Conservation (phyloP, 768 basidiomycete genomes). For the Pisolithus tinctorius region DNA sequence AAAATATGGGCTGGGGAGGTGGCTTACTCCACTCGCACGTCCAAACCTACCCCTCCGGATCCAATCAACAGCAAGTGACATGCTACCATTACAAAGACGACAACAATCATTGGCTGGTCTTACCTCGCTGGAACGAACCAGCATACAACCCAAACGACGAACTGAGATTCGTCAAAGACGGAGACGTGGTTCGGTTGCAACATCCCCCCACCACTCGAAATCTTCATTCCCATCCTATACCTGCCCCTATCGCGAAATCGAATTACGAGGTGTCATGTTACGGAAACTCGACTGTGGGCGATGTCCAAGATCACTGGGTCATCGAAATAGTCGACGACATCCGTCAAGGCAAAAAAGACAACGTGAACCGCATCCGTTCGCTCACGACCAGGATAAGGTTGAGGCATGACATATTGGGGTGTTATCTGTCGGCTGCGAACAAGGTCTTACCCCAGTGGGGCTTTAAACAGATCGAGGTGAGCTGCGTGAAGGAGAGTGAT, state of each 20-base stretch:
- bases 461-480: slow-evolving; percentile 97
- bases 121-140: slow-evolving; percentile 76
- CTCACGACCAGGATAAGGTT: slow-evolving; percentile 88
- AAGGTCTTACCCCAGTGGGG: slow-evolving; percentile 94
- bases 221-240: slow-evolving; percentile 84
- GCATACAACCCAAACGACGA: slow-evolving; percentile 56
- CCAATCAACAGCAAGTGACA: slow-evolving; percentile 91
- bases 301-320: slow-evolving; percentile 83
- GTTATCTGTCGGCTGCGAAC: slow-evolving; percentile 88
- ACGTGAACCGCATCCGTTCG: slow-evolving; percentile 71
- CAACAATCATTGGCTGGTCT: slow-evolving; percentile 88
- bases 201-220: slow-evolving; percentile 84
- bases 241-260: slow-evolving; percentile 84
- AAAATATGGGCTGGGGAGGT: slow-evolving; percentile 97
- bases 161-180: slow-evolving; percentile 66
- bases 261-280: slow-evolving; percentile 93
- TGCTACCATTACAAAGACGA: slow-evolving; percentile 99
- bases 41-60: slow-evolving; percentile 91
- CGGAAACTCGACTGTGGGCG: slow-evolving; percentile 85
- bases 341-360: slow-evolving; percentile 48
- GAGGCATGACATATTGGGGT: slow-evolving; percentile 68
- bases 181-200: slow-evolving; percentile 72
- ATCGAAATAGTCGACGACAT: slow-evolving; percentile 94
- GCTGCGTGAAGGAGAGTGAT: slow-evolving; percentile 84
- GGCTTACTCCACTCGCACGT: slow-evolving; percentile 95